Percentiles rank a stretch among this genome's conserved stretches.
Evolutionary conservation across 2,329 filamentous ascomycete genomes (phyloP).

Genomic region (Colletotrichum simmondsii): DNA sequence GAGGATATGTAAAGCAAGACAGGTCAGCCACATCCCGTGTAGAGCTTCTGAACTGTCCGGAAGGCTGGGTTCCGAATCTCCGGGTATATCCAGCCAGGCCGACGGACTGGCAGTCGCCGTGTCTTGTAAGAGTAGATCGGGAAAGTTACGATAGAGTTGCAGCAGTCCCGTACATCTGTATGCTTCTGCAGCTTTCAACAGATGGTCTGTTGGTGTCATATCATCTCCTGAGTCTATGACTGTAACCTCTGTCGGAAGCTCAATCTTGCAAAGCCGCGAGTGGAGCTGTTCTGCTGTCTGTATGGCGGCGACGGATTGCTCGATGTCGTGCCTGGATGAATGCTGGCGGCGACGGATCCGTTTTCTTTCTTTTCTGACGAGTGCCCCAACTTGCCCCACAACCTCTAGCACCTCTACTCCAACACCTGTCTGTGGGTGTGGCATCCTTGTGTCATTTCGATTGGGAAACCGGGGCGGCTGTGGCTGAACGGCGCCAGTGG

Average conservation of each 20-base stretch:
- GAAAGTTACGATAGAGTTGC: slow-evolving; percentile 48
- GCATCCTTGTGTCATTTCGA: slow-evolving; percentile 15
- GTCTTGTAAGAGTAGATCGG: slow-evolving; percentile 48
- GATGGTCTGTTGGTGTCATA: slow-evolving; percentile 39
- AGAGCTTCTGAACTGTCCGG: background rate
- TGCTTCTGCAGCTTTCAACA: slow-evolving; percentile 41
- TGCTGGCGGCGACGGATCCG: slow-evolving; percentile 37
- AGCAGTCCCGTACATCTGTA: slow-evolving; percentile 42
- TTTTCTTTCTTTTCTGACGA: slow-evolving; percentile 39
- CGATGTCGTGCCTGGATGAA: slow-evolving; percentile 39
- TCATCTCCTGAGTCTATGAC: slow-evolving; percentile 39
- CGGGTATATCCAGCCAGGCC: slow-evolving; percentile 5
- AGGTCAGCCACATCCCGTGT: slow-evolving; percentile 52
- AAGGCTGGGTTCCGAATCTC: slow-evolving; percentile 5
- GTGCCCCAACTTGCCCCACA: slow-evolving; percentile 39
- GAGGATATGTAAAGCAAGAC: slow-evolving; percentile 56
- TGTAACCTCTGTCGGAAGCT: background rate
- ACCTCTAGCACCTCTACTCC: slow-evolving; percentile 38
- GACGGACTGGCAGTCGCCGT: slow-evolving; percentile 6
- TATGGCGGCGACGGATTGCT: slow-evolving; percentile 39
- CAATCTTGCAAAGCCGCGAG: slow-evolving; percentile 12
- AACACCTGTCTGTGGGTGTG: slow-evolving; percentile 42
- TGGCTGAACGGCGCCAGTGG: slow-evolving; percentile 10
- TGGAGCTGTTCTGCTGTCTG: slow-evolving; percentile 35
- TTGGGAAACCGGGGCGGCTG: background rate